phyloP scores from a whole-genome alignment of 139 green algal species.

The Tetradesmus lagerheimii region DNA sequence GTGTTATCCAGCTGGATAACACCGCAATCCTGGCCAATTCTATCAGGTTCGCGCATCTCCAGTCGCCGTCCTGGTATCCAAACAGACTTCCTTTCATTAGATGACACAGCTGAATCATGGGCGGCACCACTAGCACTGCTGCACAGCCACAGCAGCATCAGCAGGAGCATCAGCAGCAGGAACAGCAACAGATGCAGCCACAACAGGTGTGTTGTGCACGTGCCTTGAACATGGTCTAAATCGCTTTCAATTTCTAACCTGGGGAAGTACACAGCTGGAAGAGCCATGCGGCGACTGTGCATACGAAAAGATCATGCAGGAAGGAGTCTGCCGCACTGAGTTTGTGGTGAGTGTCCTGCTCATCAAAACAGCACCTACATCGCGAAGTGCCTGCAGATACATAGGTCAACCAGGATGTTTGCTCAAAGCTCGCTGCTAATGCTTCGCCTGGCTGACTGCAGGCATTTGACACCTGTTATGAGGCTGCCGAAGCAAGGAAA shows the following conservation, averaged over 20 bases:
- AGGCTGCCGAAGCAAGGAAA: not conserved
- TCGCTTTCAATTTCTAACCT: too few species aligned
- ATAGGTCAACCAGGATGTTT: not conserved
- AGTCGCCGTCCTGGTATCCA: too few species aligned
- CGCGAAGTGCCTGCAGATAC: too few species aligned
- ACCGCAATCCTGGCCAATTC: not conserved
- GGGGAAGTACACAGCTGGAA: not conserved
- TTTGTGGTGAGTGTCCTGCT: constrained; percentile 5
- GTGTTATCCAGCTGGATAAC: not conserved
- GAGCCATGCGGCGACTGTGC: not conserved
- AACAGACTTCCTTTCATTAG: too few species aligned
- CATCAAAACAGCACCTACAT: not conserved
- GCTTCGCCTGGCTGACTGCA: not conserved
- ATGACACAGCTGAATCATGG: not conserved
- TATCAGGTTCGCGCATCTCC: not conserved
- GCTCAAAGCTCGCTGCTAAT: not conserved
- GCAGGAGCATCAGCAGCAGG: not conserved
- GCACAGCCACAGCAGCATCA: not conserved
- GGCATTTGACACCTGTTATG: constrained; percentile 46
- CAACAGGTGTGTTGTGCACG: not conserved
- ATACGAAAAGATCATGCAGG: constrained; percentile 1
- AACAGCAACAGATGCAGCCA: not conserved
- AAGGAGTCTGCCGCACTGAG: constrained; percentile 18
- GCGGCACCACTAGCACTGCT: not conserved
- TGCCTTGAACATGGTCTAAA: too few species aligned